phyloP scores from a whole-genome alignment of 352 stramenopile genomes.

The Phytopythium chamaehyphon region DNA sequence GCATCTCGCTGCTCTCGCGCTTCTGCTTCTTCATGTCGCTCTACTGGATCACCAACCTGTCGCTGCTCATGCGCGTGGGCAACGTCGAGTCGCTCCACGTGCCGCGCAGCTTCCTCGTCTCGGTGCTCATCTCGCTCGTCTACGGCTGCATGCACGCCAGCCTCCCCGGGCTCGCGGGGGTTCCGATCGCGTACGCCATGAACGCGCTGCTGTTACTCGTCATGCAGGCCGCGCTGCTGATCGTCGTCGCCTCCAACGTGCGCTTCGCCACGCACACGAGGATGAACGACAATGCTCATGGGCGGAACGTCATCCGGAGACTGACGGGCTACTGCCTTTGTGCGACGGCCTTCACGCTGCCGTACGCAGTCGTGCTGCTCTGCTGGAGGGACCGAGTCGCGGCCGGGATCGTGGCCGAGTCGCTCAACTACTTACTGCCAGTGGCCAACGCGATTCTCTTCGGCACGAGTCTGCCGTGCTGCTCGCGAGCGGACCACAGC shows the following conservation, averaged over 20 bases:
- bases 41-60: conserved; percentile 68
- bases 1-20: conserved; percentile 40
- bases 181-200: conserved; percentile 30
- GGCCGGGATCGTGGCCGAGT: conserved; percentile 42
- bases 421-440: conserved; percentile 52
- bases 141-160: conserved; percentile 56
- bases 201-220: conserved; percentile 39
- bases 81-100: conserved; percentile 51
- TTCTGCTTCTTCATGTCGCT: conserved; percentile 75
- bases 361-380: conserved; percentile 41
- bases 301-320: conserved; percentile 51
- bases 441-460: conserved; percentile 64
- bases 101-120: conserved; percentile 42
- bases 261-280: conserved; percentile 37
- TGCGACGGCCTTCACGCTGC: conserved; percentile 42
- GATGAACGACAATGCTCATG: conserved; percentile 46
- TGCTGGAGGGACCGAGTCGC: conserved; percentile 16
- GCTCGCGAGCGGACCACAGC: conserved; percentile 6
- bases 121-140: conserved; percentile 33
- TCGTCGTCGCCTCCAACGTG: conserved; percentile 48
- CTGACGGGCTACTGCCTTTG: conserved; percentile 56
- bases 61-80: conserved; percentile 61
- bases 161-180: conserved; percentile 17
- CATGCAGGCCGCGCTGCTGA: conserved; percentile 41
- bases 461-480: conserved; percentile 55